These are phyloP conservation scores for Leccinum subtestaceum DNA, from an alignment of 768 basidiomycete genomes.

Conservation along the genomic window DNA sequence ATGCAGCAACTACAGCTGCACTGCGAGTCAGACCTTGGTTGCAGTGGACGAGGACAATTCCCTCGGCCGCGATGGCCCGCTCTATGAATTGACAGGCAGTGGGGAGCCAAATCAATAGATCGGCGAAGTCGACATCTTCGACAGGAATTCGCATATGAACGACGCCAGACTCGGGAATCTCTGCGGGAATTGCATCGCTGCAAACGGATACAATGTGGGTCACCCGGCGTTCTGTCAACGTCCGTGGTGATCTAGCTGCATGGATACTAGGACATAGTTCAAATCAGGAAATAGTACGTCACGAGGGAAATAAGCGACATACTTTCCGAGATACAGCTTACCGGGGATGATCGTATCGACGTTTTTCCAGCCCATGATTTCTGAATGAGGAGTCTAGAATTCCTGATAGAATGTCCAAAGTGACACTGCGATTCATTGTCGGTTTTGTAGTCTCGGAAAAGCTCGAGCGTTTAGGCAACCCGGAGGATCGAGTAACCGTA, in stretches of 20 bases:
- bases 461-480: conserved; percentile 24
- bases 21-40: conserved; percentile 65
- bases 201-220: conserved; percentile 82
- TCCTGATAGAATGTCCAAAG: conserved; percentile 26
- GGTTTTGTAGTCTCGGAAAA: conserved; percentile 34
- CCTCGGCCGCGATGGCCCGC: conserved; percentile 53
- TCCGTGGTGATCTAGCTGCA: conserved; percentile 68
- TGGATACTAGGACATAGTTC: conserved; percentile 48
- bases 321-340: conserved; percentile 75
- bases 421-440: conserved; percentile 24
- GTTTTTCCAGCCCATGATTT: conserved; percentile 55
- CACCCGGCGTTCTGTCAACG: conserved; percentile 69
- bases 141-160: conserved; percentile 68
- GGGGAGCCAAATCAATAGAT: conserved; percentile 67
- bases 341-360: conserved; percentile 63
- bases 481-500: conserved; percentile 34
- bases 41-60: conserved; percentile 65
- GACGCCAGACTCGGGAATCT: conserved; percentile 66
- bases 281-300: conserved; percentile 44
- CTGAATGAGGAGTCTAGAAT: conserved; percentile 26
- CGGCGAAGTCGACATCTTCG: conserved; percentile 67
- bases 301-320: conserved; percentile 34
- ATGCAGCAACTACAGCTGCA: conserved; percentile 72
- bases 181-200: conserved; percentile 66
- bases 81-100: conserved; percentile 65